Evolutionary conservation across 2,329 filamentous ascomycete species (phyloP).

Genomic region (Aspergillus floridensis): DNA sequence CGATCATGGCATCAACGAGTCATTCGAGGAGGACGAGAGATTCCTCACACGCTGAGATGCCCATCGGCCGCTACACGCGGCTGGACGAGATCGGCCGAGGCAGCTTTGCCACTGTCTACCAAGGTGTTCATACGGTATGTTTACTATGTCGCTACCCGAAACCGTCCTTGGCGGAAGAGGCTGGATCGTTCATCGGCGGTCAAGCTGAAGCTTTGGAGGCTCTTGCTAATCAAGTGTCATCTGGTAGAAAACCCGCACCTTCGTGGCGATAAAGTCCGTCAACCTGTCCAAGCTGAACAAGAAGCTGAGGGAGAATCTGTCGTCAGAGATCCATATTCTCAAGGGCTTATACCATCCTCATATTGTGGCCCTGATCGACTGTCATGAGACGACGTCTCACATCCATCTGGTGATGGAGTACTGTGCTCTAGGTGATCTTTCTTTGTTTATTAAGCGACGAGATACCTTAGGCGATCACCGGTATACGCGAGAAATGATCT

Average conservation of each 20-base stretch:
- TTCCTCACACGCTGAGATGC: conserved; percentile 33
- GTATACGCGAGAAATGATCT: conserved; percentile 83
- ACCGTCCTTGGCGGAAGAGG: not conserved
- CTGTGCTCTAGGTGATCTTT: conserved; percentile 91
- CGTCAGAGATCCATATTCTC: conserved; percentile 92
- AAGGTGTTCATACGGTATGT: conserved; percentile 78
- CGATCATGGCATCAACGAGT: conserved; percentile 45
- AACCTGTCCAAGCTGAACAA: conserved; percentile 86
- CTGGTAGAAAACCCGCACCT: conserved; percentile 68
- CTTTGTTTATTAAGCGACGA: conserved; percentile 93
- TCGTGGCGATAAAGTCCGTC: conserved; percentile 95
- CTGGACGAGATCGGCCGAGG: conserved; percentile 92
- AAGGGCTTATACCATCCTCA: conserved; percentile 92
- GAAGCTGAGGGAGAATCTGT: conserved; percentile 94
- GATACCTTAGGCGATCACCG: conserved; percentile 75
- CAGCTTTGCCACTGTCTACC: conserved; percentile 94
- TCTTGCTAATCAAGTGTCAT: conserved; percentile 15
- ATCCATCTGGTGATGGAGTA: conserved; percentile 99
- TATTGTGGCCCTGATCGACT: conserved; percentile 94
- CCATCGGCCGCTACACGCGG: conserved; percentile 74
- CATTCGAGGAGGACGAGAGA: conserved; percentile 43
- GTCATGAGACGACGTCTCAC: conserved; percentile 78
- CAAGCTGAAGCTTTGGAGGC: not conserved
- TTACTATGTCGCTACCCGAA: not conserved
- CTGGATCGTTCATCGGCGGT: not conserved